Evolutionary conservation across 352 stramenopile genomes (phyloP).

Genomic region (Phytophthora macrochlamydospora): DNA sequence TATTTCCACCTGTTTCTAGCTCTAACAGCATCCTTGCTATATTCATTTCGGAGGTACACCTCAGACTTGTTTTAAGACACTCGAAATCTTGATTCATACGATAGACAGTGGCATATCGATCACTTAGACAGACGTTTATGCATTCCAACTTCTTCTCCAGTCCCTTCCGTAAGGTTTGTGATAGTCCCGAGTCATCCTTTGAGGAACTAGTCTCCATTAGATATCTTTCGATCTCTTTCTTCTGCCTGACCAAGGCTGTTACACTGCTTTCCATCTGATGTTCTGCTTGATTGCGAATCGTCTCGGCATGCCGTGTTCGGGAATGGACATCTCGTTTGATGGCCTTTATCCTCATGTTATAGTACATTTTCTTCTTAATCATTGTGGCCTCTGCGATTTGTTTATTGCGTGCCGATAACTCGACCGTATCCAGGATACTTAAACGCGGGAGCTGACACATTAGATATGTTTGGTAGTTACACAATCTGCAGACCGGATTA

Average conservation of each 20-base stretch:
- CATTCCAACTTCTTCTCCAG: conserved; percentile 51
- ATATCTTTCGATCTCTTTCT: conserved; percentile 73
- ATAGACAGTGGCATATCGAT: conserved; percentile 46
- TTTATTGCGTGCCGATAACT: conserved; percentile 82
- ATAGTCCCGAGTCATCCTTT: background rate
- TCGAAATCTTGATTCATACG: conserved; percentile 75
- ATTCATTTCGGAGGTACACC: conserved; percentile 68
- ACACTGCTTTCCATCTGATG: conserved; percentile 61
- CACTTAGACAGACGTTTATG: conserved; percentile 43
- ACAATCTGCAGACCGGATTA: conserved; percentile 91
- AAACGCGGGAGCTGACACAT: conserved; percentile 86
- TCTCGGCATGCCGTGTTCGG: conserved; percentile 52
- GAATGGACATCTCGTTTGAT: conserved; percentile 85
- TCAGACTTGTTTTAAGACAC: conserved; percentile 42
- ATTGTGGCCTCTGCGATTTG: conserved; percentile 91
- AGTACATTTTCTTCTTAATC: conserved; percentile 96
- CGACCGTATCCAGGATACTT: conserved; percentile 70
- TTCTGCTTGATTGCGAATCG: conserved; percentile 47
- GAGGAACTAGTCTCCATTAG: conserved; percentile 23
- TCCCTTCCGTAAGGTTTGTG: conserved; percentile 15
- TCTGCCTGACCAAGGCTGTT: conserved; percentile 44
- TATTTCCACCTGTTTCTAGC: conserved; percentile 91
- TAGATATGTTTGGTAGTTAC: conserved; percentile 93
- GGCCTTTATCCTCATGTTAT: conserved; percentile 93
- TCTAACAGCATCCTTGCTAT: conserved; percentile 87